These are phyloP conservation scores for Brassica nigra DNA, from an alignment of 345 rosid genomes.

Conservation along the genomic window DNA sequence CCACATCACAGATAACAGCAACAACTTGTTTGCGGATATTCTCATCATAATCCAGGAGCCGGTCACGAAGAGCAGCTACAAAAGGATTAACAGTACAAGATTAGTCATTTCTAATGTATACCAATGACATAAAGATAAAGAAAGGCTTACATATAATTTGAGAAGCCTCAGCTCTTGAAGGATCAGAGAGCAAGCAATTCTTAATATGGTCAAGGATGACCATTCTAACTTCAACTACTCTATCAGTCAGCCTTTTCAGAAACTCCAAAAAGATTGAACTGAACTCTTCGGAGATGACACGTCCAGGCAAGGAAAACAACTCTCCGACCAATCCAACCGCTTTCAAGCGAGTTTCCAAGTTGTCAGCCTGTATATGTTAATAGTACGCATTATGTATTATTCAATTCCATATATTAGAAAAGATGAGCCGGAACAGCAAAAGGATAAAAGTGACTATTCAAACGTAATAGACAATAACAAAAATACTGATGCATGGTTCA, in stretches of 20 bases:
- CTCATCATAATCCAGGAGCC: constrained; percentile 97
- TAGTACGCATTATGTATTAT: constrained; percentile 22
- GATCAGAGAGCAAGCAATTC: constrained; percentile 75
- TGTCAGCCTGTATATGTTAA: constrained; percentile 71
- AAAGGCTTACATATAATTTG: constrained; percentile 70
- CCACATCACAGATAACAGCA: constrained; percentile 85
- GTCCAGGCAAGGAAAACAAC: constrained; percentile 78
- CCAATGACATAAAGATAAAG: constrained; percentile 16
- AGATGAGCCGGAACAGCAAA: constrained; percentile 16
- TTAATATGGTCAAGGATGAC: constrained; percentile 84
- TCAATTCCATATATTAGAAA: constrained; percentile 7
- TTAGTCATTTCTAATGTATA: constrained; percentile 19
- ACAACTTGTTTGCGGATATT: constrained; percentile 94
- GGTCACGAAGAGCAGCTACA: constrained; percentile 94
- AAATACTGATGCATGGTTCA: constrained; percentile 18
- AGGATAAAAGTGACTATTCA: constrained; percentile 1
- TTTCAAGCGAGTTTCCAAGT: constrained; percentile 80
- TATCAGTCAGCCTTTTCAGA: constrained; percentile 90
- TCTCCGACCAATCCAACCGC: constrained; percentile 89
- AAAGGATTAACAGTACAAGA: constrained; percentile 31
- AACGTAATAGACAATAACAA: constrained; percentile 3
- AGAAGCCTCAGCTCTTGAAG: constrained; percentile 74
- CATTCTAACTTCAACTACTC: constrained; percentile 84
- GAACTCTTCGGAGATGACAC: constrained; percentile 63
- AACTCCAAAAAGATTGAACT: constrained; percentile 88